These are phyloP conservation scores for Yamadazyma takamatsuzukensis DNA, from an alignment of 805 yeast species.

Conservation along the genomic window DNA sequence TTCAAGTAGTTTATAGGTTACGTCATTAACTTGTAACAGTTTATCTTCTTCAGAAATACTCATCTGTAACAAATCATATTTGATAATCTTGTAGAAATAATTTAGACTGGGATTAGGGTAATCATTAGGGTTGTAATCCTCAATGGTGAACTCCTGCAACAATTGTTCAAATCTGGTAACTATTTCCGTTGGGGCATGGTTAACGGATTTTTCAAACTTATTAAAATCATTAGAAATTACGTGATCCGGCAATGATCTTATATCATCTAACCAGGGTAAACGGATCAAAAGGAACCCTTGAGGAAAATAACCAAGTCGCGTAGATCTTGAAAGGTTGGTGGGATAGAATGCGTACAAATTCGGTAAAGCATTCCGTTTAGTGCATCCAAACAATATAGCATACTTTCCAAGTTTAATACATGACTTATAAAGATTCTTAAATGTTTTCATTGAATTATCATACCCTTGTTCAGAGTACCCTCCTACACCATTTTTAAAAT, in stretches of 20 bases:
- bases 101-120: conserved; percentile 65
- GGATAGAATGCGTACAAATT: conserved; percentile 58
- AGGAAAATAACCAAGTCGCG: conserved; percentile 35
- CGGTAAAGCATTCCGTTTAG: conserved; percentile 53
- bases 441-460: conserved; percentile 62
- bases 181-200: conserved; percentile 10
- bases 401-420: conserved; percentile 49
- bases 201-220: conserved; percentile 9
- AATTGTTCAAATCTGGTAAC: conserved; percentile 19
- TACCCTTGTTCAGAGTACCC: conserved; percentile 34
- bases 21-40: conserved; percentile 15
- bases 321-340: conserved; percentile 27
- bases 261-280: conserved; percentile 73
- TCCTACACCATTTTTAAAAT: conserved; percentile 40
- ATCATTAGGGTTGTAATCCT: conserved; percentile 52
- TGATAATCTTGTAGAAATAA: conserved; percentile 61
- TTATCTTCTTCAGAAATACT: conserved; percentile 13
- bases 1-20: conserved; percentile 11
- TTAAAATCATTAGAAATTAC: conserved; percentile 20
- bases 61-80: conserved; percentile 60
- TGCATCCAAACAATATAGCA: conserved; percentile 73
- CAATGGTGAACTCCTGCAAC: conserved; percentile 39
- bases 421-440: conserved; percentile 63
- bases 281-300: conserved; percentile 70
- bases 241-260: conserved; percentile 59